phyloP scores from a whole-genome alignment of 169 alveolate genomes.

The Plasmodium coatneyi region DNA sequence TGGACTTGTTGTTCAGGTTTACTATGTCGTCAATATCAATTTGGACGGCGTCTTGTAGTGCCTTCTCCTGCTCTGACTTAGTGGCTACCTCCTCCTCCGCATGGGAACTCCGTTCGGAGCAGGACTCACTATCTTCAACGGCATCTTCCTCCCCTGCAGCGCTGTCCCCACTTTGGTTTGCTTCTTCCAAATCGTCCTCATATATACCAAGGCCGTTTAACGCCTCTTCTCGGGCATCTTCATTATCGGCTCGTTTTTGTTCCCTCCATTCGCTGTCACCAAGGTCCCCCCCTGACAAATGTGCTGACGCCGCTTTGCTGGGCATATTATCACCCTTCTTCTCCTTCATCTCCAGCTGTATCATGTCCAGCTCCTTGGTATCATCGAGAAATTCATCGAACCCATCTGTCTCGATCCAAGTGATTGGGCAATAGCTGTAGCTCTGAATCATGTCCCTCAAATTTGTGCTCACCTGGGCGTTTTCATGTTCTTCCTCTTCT shows the following conservation, averaged over 20 bases:
- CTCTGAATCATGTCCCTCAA: conserved; percentile 3
- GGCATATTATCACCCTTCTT: neutral
- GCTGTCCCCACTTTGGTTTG: neutral
- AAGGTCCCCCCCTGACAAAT: neutral
- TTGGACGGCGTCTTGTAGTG: conserved; percentile 7
- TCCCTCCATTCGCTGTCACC: neutral
- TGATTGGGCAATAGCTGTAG: conserved; percentile 29
- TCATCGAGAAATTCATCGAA: conserved; percentile 70
- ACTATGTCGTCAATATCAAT: conserved; percentile 49
- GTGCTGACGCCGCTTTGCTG: neutral
- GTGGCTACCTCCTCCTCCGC: neutral
- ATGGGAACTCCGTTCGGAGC: neutral
- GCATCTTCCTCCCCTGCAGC: neutral
- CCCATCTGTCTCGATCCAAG: conserved; percentile 67
- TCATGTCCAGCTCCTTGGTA: conserved; percentile 51
- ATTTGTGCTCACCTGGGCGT: neutral
- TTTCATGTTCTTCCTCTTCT: neutral
- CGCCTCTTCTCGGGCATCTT: neutral
- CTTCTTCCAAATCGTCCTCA: neutral
- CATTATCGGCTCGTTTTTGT: neutral
- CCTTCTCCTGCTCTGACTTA: conserved; percentile 6
- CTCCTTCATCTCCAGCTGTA: conserved; percentile 20
- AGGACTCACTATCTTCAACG: neutral
- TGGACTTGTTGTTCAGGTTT: conserved; percentile 51
- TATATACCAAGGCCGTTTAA: neutral